Conservation (phyloP, 257 asterid species). For the Ilex aquifolium region DNA sequence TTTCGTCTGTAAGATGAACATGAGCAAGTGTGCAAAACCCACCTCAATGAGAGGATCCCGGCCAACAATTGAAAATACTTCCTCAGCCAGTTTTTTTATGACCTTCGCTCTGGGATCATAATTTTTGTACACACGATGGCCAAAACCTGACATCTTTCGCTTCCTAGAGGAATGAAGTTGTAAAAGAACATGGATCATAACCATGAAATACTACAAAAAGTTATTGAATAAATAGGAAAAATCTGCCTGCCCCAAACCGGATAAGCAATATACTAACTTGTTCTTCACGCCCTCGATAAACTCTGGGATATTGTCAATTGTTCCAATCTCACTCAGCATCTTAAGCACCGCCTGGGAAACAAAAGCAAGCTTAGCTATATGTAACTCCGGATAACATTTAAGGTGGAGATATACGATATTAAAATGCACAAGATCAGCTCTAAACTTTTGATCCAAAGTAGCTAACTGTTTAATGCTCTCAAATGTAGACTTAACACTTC, state of each 20-base stretch:
- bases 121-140: conserved; percentile 98
- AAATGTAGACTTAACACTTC: not conserved
- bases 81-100: conserved; percentile 89
- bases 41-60: conserved; percentile 99
- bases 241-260: not conserved
- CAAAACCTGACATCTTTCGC: conserved; percentile 99
- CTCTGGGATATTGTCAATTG: conserved; percentile 77
- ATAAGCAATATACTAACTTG: conserved; percentile 38
- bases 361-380: conserved; percentile 6
- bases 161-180: conserved; percentile 44
- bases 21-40: conserved; percentile 4
- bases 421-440: not conserved
- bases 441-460: not conserved
- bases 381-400: not conserved
- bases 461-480: no score
- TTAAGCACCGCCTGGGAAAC: conserved; percentile 86
- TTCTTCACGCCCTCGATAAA: conserved; percentile 96
- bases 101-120: conserved; percentile 98
- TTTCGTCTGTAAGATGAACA: no score
- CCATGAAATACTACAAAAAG: not conserved
- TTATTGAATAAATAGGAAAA: not conserved
- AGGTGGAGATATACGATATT: not conserved
- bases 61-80: conserved; percentile 97
- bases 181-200: not conserved
- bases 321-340: conserved; percentile 96